Evolutionary conservation across 768 basidiomycete species (phyloP).

Genomic region (Mycena capillaripes): DNA sequence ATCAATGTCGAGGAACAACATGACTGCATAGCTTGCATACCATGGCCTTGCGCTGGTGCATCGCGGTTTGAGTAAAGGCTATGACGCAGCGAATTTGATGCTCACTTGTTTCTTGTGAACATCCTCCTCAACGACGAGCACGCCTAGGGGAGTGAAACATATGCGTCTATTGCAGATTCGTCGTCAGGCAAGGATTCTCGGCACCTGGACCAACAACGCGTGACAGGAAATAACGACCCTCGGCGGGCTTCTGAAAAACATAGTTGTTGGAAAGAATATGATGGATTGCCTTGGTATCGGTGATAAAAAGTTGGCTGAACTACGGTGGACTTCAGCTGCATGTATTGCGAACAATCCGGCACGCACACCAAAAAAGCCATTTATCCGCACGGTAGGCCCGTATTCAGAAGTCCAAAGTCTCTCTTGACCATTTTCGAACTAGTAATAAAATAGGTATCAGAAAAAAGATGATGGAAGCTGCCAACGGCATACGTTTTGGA

Average conservation of each 20-base stretch:
- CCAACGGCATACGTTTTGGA: constrained; percentile 36
- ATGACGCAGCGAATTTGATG: background rate
- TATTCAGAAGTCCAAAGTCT: constrained; percentile 64
- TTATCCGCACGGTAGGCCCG: no score
- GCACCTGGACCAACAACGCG: constrained; percentile 43
- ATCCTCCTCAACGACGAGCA: constrained; percentile 47
- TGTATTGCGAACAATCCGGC: background rate
- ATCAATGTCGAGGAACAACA: background rate
- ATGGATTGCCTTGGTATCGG: no score
- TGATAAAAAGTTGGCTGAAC: constrained; percentile 57
- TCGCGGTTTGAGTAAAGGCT: background rate
- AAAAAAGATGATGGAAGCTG: background rate
- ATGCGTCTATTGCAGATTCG: background rate
- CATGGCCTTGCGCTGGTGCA: constrained; percentile 41
- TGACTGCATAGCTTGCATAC: constrained; percentile 14
- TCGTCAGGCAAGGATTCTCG: background rate
- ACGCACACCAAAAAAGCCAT: constrained; percentile 51
- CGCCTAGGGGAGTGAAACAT: constrained; percentile 42
- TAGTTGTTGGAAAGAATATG: constrained; percentile 53
- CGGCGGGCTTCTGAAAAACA: constrained; percentile 58
- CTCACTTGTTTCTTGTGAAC: constrained; percentile 40
- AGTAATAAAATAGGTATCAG: constrained; percentile 22
- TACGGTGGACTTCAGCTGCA: background rate
- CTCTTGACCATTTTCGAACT: constrained; percentile 42
- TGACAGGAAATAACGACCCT: constrained; percentile 39